phyloP scores from a whole-genome alignment of 1,284 basidiomycete genomes.

The Cutaneotrichosporon sp. region DNA sequence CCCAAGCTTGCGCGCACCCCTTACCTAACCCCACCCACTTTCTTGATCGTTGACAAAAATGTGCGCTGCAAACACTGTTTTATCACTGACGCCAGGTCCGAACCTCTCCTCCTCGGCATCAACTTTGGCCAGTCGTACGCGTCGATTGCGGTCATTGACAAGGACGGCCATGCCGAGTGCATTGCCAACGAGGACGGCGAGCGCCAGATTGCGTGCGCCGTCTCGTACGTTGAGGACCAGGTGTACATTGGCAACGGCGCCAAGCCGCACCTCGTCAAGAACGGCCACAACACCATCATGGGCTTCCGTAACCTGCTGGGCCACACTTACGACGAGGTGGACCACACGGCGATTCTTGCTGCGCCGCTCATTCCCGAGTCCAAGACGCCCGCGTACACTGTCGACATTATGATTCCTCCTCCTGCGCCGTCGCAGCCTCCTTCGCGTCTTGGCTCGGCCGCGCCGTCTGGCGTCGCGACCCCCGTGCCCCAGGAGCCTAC shows the following conservation, averaged over 20 bases:
- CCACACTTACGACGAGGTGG: slow-evolving; percentile 59
- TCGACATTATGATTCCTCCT: slow-evolving; percentile 70
- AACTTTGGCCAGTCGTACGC: slow-evolving; percentile 96
- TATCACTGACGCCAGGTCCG: slow-evolving; percentile 22
- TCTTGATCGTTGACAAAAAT: slow-evolving; percentile 7
- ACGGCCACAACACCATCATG: slow-evolving; percentile 87
- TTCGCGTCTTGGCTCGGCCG: slow-evolving; percentile 48
- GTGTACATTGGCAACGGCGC: slow-evolving; percentile 95
- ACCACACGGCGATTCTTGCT: slow-evolving; percentile 48
- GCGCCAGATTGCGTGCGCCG: slow-evolving; percentile 91
- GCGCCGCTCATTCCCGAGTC: slow-evolving; percentile 59
- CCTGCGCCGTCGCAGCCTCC: slow-evolving; percentile 54
- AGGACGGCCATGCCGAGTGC: slow-evolving; percentile 86
- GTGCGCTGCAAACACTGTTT: slow-evolving; percentile 1
- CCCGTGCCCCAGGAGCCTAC: slow-evolving; percentile 68
- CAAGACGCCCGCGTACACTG: slow-evolving; percentile 78
- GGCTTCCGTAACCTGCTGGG: slow-evolving; percentile 92
- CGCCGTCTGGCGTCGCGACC: slow-evolving; percentile 62
- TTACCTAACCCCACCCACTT: neutral
- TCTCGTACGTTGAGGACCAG: slow-evolving; percentile 87
- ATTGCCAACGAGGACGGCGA: slow-evolving; percentile 99
- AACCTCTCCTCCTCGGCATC: slow-evolving; percentile 66
- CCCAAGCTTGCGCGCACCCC: neutral
- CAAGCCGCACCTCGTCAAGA: slow-evolving; percentile 90
- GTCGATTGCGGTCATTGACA: slow-evolving; percentile 91